Evolutionary conservation across 306 rosid species (phyloP).

Genomic region (Malus fusca): DNA sequence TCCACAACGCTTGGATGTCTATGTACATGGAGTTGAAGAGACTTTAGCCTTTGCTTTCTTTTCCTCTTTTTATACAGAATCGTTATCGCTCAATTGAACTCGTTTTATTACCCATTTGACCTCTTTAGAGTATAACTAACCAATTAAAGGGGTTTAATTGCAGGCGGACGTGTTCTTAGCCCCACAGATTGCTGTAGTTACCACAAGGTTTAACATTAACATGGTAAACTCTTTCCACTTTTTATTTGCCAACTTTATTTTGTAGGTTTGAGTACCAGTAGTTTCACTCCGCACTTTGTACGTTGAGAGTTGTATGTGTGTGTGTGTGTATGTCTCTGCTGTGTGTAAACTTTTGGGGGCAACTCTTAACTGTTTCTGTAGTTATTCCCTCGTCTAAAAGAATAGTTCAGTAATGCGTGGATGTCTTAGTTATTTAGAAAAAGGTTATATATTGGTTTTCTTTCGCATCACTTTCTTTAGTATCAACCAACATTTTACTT

Average conservation of each 20-base stretch:
- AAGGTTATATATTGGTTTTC: neutral
- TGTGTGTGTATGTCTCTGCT: neutral
- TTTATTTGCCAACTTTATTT: neutral
- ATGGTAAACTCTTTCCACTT: conserved; percentile 20
- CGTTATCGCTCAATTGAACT: too few relatives aligned
- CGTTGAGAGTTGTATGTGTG: too few relatives aligned
- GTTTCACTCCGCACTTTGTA: too few relatives aligned
- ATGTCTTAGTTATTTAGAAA: neutral
- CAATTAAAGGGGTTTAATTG: conserved; percentile 2
- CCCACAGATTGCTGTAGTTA: conserved; percentile 25
- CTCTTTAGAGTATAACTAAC: neutral
- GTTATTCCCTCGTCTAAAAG: neutral
- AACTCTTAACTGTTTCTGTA: neutral
- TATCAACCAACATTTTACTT: neutral
- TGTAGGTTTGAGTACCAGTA: too few relatives aligned
- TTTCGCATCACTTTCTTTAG: neutral
- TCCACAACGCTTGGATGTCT: neutral
- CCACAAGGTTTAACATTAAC: conserved; percentile 15
- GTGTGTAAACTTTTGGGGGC: neutral
- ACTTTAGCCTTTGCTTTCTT: neutral
- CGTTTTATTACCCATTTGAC: neutral
- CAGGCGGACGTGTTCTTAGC: conserved; percentile 45
- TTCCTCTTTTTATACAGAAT: too few relatives aligned
- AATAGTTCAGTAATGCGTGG: neutral
- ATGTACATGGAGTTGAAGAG: neutral